These are phyloP conservation scores for Phlyctochytrium bullatum DNA, from an alignment of 192 early-diverging fungal species.

Conservation along the genomic window DNA sequence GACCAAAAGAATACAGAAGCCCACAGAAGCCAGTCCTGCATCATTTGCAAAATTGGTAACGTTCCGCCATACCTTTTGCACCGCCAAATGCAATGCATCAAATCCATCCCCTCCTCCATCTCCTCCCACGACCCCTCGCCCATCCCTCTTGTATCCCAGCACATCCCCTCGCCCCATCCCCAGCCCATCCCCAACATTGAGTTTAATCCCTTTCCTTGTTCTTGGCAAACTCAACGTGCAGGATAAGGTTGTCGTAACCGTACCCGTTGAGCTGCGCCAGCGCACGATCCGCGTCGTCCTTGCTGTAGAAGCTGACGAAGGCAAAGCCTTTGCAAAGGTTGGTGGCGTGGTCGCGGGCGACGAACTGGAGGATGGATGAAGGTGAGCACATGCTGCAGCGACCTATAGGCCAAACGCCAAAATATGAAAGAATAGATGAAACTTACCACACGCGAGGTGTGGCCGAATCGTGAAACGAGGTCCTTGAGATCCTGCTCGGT, in stretches of 20 bases:
- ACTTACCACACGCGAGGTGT: conserved; percentile 67
- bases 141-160: no score
- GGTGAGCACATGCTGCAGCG: not conserved
- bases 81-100: no score
- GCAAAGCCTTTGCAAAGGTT: conserved; percentile 92
- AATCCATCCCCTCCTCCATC: no score
- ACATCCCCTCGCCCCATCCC: no score
- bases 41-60: no score
- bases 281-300: conserved; percentile 79
- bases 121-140: no score
- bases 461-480: conserved; percentile 83
- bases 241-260: conserved; percentile 95
- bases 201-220: conserved; percentile 30
- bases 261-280: conserved; percentile 87
- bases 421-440: conserved; percentile 3
- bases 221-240: conserved; percentile 84
- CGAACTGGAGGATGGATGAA: conserved; percentile 45
- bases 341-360: conserved; percentile 82
- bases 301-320: conserved; percentile 84
- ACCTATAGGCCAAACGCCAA: no score
- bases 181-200: no score
- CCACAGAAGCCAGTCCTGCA: no score
- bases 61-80: no score
- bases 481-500: conserved; percentile 87
- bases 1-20: no score